Base-by-base conservation (phyloP, 1,284 basidiomycete species). In the Puccinia coronata region DNA sequence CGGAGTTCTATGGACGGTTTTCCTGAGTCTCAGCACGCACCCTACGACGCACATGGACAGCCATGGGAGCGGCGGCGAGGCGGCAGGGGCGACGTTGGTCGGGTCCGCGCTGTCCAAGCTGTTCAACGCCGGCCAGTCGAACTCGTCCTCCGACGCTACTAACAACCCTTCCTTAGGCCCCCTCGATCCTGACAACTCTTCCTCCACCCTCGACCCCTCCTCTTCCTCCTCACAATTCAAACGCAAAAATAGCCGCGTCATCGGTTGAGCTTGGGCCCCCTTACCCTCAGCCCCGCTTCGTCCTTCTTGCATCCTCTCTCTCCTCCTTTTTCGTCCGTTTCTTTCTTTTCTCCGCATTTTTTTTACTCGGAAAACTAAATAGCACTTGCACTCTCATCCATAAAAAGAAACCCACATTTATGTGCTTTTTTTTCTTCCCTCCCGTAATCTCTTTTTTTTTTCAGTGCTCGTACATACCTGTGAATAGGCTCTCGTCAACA, bases 1-100 rank as follows among this genome's bases (percentile, higher is more conserved):
- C 43, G 74, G 74, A 61, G 57, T 76, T 25, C n/a, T 76, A 28
- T 76, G 74, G 74, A 76, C 74, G 43, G 74, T 76, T 25, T 76
- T 76, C 43, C 34, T 76, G 20, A 76, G 74, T 51, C 59, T 76
- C n/a, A 76, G 74, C 28, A 76, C 74, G 34, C 74, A 76, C 25
- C 59, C 72, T 25, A 49, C 57, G 25, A 28, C 70, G 9, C 70
- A 69, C 25, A 5, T 39, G 23, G 18, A 36, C 5, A 43, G 14
- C 65, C 34, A 18, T 39, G 34, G 20, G 12, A 63, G 8, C 59
- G 39, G 23, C 28, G 25, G 11, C 65, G 23, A 69, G 20, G 34
- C 43, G 39, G 9, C 20, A 14, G 65, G 43, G 23, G n/a, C 65
- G 39, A 49, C 39, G 8, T 23, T 69, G 34, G 23, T 69, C 39